phyloP scores from a whole-genome alignment of 345 rosid species.

The Linum lewisii region DNA sequence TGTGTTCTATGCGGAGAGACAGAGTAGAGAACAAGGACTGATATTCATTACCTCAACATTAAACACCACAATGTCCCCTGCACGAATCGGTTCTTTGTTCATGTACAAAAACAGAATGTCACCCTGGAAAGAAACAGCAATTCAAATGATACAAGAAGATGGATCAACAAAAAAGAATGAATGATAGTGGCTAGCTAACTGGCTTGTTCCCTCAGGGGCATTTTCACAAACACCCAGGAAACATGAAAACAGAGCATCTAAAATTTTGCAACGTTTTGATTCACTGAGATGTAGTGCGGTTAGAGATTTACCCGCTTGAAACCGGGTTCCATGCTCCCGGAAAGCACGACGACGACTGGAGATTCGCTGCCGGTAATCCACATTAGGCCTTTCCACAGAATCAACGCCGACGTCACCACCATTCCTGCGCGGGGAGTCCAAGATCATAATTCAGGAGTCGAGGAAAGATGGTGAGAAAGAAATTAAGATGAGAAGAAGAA shows the following conservation, averaged over 20 bases:
- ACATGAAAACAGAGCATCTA: neutral
- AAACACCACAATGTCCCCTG: conserved; percentile 60
- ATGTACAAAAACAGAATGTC: conserved; percentile 58
- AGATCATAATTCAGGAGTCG: neutral
- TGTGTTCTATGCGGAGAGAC: neutral
- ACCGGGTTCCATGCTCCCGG: conserved; percentile 83
- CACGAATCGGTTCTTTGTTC: conserved; percentile 60
- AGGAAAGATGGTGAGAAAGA: neutral
- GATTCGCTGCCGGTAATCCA: conserved; percentile 64
- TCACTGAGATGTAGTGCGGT: neutral
- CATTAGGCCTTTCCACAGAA: conserved; percentile 74
- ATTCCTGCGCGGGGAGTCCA: conserved; percentile 29
- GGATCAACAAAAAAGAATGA: neutral
- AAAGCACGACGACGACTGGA: conserved; percentile 68
- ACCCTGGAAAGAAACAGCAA: conserved; percentile 35
- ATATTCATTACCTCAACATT: conserved; percentile 39
- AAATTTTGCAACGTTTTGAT: neutral
- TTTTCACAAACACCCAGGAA: conserved; percentile 26
- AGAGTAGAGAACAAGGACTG: neutral
- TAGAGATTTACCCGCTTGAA: conserved; percentile 39
- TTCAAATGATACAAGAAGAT: neutral
- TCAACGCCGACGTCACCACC: conserved; percentile 51
- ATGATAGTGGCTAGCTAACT: neutral
- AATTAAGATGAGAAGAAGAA: neutral
- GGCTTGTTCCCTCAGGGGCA: conserved; percentile 18